Evolutionary conservation across 163 green algal genomes (phyloP), one percentile per base, ranked within the genome.

Genomic region (Chlorella variabilis): DNA sequence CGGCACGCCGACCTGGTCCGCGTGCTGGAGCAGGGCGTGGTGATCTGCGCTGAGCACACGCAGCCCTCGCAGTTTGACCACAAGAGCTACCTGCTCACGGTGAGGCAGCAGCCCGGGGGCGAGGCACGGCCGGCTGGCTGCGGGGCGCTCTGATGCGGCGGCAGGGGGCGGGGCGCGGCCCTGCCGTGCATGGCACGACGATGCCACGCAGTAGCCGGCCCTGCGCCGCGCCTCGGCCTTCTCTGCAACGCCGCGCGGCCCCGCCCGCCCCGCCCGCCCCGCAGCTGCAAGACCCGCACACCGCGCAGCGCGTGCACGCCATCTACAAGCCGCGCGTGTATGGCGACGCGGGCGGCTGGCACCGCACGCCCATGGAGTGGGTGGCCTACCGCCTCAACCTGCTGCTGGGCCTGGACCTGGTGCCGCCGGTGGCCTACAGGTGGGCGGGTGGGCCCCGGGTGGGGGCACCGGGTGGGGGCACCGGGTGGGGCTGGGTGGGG

Each of bases 351-450:
- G 90, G 93, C 20, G 93, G 93, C 56, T 96, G 93, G 93, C 93
- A 96, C 83, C 83, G 93, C 21, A 89, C 90, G 18, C 83, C 86
- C 25, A 90, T 95, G 27, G 93, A 97, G 83, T 89, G 75, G 66
- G 91, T 93, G 36, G 93, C 93, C 1, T 97, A 97, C 74, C 82
- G 93, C 71, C 89, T 97, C 29, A 96, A 94, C 88, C 85, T 95
- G 49, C 73, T 97, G 83, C 90, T 97, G 38, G 93, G 93, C 6
- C 92, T 97, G 88, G 93, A 97, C 86, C 75, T 87, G 41, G 91
- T 97, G 42, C 93, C 93, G 0, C 93, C 93, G 0, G 87, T 88
- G 7, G 91, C 86, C 0, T 93, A 93, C 76, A 58, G 77, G 65
- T 61, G 36, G 1, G 61, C 86, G 5, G 51, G 13, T 29, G 88